A percentile compares a stretch with the other conserved stretches of the same genome.
These are phyloP conservation scores for Paradendryphiella salina DNA, from an alignment of 2,329 filamentous ascomycete genomes.

Conservation along the genomic window DNA sequence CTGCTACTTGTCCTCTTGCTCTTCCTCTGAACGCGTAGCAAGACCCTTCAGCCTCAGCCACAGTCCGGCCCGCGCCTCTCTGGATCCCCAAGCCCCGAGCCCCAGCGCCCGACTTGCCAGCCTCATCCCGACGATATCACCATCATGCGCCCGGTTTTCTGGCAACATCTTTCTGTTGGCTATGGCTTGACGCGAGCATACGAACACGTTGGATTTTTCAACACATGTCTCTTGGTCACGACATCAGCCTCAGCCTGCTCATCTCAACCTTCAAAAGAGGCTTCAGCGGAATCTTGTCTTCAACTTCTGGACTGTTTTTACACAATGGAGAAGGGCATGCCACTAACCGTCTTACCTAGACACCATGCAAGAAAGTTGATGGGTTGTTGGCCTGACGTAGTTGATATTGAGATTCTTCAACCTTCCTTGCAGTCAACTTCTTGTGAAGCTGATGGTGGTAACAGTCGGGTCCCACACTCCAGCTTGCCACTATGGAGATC, in stretches of 20 bases:
- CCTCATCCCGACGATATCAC: slow-evolving; percentile 25
- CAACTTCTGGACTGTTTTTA: too few species aligned
- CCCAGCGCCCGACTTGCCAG: background rate
- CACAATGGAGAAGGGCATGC: too few species aligned
- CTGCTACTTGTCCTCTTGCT: slow-evolving; percentile 79
- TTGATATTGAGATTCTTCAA: slow-evolving; percentile 12
- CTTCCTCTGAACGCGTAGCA: slow-evolving; percentile 54
- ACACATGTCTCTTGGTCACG: too few species aligned
- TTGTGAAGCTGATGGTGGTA: background rate
- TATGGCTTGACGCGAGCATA: too few species aligned
- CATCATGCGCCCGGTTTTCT: slow-evolving; percentile 15
- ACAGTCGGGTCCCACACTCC: slow-evolving; percentile 10
- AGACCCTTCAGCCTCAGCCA: background rate
- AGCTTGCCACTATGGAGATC: background rate
- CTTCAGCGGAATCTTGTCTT: too few species aligned
- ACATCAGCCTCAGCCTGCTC: too few species aligned
- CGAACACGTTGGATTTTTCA: too few species aligned
- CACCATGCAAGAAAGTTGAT: too few species aligned
- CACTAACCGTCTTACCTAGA: background rate
- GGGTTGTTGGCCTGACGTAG: background rate
- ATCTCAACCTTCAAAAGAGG: too few species aligned
- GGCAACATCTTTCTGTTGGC: too few species aligned
- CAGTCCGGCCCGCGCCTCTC: background rate
- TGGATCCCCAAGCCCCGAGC: background rate
- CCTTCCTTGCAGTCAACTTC: slow-evolving; percentile 5